phyloP scores from a whole-genome alignment of 805 yeast genomes.

The Candida argentea region DNA sequence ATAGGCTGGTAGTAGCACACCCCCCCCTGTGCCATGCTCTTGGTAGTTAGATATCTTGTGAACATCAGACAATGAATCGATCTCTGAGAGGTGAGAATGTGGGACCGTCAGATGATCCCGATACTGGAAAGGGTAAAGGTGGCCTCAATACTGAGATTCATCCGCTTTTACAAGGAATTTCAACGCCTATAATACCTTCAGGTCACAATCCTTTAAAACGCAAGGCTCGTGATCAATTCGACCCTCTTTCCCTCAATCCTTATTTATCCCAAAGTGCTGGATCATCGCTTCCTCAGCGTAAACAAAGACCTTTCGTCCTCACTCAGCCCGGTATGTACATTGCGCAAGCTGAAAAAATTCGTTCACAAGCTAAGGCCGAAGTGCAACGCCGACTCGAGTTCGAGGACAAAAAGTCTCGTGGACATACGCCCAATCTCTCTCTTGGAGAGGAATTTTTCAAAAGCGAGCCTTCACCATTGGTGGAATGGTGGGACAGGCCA shows the following conservation, averaged over 20 bases:
- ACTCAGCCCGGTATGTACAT: slow-evolving; percentile 58
- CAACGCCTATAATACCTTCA: slow-evolving; percentile 16
- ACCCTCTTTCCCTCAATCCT: slow-evolving; percentile 27
- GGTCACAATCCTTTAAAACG: slow-evolving; percentile 21
- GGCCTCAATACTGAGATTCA: slow-evolving; percentile 27
- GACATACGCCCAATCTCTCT: slow-evolving; percentile 39
- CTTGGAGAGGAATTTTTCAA: slow-evolving; percentile 49
- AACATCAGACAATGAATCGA: too few relatives aligned
- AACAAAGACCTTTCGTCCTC: slow-evolving; percentile 34
- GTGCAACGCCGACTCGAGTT: slow-evolving; percentile 4
- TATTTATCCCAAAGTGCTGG: slow-evolving; percentile 19
- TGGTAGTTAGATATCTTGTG: too few relatives aligned
- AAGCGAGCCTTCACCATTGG: slow-evolving; percentile 42
- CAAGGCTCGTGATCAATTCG: slow-evolving; percentile 18
- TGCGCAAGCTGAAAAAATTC: slow-evolving; percentile 34
- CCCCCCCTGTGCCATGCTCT: too few relatives aligned
- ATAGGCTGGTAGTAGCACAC: too few relatives aligned
- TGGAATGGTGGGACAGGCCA: slow-evolving; percentile 88
- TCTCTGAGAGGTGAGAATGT: too few relatives aligned
- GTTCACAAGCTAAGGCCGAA: too few relatives aligned
- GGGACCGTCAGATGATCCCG: too few relatives aligned
- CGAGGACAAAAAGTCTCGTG: slow-evolving; percentile 26
- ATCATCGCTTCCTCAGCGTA: slow-evolving; percentile 5
- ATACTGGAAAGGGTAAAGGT: slow-evolving; percentile 3
- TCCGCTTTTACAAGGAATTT: slow-evolving; percentile 23